phyloP scores from a whole-genome alignment of 208 protist genomes.

The Wallacemonas sp. region DNA sequence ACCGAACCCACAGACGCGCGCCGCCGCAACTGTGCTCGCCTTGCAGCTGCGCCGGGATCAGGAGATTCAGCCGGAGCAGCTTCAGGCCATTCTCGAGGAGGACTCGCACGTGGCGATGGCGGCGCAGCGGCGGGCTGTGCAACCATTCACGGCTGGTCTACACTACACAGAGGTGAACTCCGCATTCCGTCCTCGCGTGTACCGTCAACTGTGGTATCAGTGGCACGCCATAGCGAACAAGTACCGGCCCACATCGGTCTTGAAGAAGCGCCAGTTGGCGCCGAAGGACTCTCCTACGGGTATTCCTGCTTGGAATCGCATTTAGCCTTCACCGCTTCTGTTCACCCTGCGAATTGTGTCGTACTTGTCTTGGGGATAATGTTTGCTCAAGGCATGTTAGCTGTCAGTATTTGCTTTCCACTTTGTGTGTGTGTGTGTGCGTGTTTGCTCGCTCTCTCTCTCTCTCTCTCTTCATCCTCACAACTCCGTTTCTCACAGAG shows the following conservation, averaged over 20 bases:
- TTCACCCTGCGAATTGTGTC: slow-evolving; percentile 84
- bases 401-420: background rate
- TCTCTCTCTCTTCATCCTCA: background rate
- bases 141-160: slow-evolving; percentile 79
- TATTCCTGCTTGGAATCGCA: slow-evolving; percentile 85
- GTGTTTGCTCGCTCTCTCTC: background rate
- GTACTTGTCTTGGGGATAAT: slow-evolving; percentile 85
- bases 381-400: slow-evolving; percentile 21
- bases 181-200: slow-evolving; percentile 85
- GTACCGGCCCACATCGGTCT: slow-evolving; percentile 75
- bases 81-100: slow-evolving; percentile 52
- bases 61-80: slow-evolving; percentile 34
- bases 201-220: slow-evolving; percentile 89
- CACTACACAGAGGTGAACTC: slow-evolving; percentile 78
- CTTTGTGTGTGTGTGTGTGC: background rate
- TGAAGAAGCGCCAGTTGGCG: slow-evolving; percentile 83
- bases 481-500: slow-evolving; percentile 11
- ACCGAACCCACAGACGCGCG: slow-evolving; percentile 18
- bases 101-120: slow-evolving; percentile 52
- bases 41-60: slow-evolving; percentile 82
- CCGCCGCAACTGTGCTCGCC: slow-evolving; percentile 45
- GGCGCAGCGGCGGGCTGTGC: slow-evolving; percentile 36
- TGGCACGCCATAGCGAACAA: slow-evolving; percentile 90
- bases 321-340: slow-evolving; percentile 68
- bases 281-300: slow-evolving; percentile 88